Percentiles rank a stretch among this genome's conserved stretches.
These are phyloP conservation scores for Salix viminalis DNA, from an alignment of 345 rosid genomes.

Conservation along the genomic window DNA sequence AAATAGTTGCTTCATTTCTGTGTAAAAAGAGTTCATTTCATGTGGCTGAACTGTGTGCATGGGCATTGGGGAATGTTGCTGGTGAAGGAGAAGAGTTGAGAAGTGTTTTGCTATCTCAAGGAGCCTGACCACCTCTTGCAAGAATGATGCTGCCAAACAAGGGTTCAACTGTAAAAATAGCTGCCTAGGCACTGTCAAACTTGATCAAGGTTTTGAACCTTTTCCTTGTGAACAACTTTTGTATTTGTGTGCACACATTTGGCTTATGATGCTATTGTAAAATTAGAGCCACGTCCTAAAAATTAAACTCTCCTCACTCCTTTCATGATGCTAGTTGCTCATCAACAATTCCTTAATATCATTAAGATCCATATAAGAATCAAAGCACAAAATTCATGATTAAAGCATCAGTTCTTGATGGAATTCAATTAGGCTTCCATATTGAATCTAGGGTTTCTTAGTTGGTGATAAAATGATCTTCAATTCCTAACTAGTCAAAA, in stretches of 20 bases:
- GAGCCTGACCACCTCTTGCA: constrained; percentile 84
- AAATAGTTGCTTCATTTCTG: neutral
- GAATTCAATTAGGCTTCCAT: too few species aligned
- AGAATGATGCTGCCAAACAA: constrained; percentile 88
- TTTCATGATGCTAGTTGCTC: neutral
- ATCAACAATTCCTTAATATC: neutral
- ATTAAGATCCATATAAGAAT: too few species aligned
- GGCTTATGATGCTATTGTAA: neutral
- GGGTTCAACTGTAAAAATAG: constrained; percentile 90
- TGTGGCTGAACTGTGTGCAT: constrained; percentile 96
- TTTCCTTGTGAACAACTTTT: constrained; percentile 1
- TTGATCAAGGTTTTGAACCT: constrained; percentile 67
- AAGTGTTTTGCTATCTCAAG: constrained; percentile 80
- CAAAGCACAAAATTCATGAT: too few species aligned
- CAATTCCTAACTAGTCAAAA: too few species aligned
- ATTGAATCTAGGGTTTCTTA: too few species aligned
- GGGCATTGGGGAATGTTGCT: constrained; percentile 98
- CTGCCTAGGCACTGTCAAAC: constrained; percentile 98
- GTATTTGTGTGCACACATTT: neutral
- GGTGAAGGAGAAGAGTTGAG: constrained; percentile 95
- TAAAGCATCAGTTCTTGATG: too few species aligned
- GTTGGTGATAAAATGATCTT: too few species aligned
- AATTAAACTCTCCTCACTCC: neutral
- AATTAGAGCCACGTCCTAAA: neutral
- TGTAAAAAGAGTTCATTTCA: constrained; percentile 76